Percentiles rank a stretch among this genome's conserved stretches.
Evolutionary conservation across 1,284 basidiomycete species (phyloP).

Genomic region (Fomitopsis schrenkii): DNA sequence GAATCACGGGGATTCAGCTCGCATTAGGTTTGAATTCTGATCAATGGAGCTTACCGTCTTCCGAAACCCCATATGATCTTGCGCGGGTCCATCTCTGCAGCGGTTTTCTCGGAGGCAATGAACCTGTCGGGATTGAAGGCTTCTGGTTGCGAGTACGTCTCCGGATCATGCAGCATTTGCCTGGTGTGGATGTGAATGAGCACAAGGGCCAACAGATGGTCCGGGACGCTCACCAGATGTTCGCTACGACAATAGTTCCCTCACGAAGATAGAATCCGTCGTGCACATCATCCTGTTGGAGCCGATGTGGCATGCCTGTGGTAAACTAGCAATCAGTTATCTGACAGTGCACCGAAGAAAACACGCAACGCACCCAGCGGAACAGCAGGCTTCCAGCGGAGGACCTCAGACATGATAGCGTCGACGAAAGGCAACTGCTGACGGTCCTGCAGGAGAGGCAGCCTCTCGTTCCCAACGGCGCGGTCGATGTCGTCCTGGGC

Average conservation of each 20-base stretch:
- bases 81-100: slow-evolving; percentile 22
- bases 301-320: not conserved
- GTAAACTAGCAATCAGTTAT: not conserved
- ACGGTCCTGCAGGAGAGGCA: slow-evolving; percentile 23
- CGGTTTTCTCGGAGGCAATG: slow-evolving; percentile 14
- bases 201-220: not conserved
- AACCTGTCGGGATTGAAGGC: slow-evolving; percentile 22
- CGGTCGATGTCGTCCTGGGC: slow-evolving; percentile 21
- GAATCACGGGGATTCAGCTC: too few relatives aligned
- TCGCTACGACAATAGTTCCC: not conserved
- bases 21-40: not conserved
- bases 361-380: slow-evolving; percentile 11
- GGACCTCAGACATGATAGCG: slow-evolving; percentile 19
- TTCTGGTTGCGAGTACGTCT: slow-evolving; percentile 18
- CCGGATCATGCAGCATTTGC: slow-evolving; percentile 22
- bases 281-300: not conserved
- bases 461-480: slow-evolving; percentile 15
- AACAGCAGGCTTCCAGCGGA: slow-evolving; percentile 17
- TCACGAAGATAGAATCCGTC: slow-evolving; percentile 1
- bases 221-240: not conserved
- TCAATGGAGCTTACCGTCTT: slow-evolving; percentile 28
- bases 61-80: slow-evolving; percentile 23
- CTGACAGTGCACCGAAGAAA: not conserved
- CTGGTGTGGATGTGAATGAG: slow-evolving; percentile 3
- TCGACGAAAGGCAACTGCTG: slow-evolving; percentile 19